phyloP scores from a whole-genome alignment of 2,329 filamentous ascomycete species.

The Venturia nashicola region DNA sequence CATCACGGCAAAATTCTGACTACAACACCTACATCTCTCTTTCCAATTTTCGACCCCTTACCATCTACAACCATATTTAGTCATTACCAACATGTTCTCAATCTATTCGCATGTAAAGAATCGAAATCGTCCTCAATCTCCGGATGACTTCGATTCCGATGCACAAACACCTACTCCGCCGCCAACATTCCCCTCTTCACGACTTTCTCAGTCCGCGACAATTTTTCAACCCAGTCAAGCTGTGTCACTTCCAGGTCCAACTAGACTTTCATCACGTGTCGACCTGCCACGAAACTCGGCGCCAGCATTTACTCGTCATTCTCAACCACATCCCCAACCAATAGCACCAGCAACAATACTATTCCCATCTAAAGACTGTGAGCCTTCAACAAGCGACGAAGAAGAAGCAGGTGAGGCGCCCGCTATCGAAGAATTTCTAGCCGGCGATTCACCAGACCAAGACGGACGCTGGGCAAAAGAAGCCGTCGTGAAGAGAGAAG shows the following conservation, averaged over 20 bases:
- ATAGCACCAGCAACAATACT: neutral
- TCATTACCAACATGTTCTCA: neutral
- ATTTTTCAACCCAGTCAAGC: neutral
- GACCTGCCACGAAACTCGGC: neutral
- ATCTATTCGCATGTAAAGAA: constrained; percentile 1
- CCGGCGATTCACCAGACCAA: neutral
- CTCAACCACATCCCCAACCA: neutral
- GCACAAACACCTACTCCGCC: neutral
- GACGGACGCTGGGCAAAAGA: neutral
- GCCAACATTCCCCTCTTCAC: neutral
- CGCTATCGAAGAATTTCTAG: neutral
- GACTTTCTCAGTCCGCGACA: neutral
- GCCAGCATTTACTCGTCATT: neutral
- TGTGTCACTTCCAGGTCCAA: neutral
- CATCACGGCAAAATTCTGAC: neutral
- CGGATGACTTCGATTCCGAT: neutral
- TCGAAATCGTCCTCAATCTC: neutral
- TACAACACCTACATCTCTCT: neutral
- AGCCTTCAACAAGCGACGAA: neutral
- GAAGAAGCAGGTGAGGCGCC: neutral
- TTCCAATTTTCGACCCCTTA: neutral
- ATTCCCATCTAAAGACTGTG: neutral
- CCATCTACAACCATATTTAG: neutral
- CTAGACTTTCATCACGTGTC: neutral
- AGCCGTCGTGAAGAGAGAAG: neutral